phyloP scores from a whole-genome alignment of 257 asterid species.

The Solanum sejunctum region DNA sequence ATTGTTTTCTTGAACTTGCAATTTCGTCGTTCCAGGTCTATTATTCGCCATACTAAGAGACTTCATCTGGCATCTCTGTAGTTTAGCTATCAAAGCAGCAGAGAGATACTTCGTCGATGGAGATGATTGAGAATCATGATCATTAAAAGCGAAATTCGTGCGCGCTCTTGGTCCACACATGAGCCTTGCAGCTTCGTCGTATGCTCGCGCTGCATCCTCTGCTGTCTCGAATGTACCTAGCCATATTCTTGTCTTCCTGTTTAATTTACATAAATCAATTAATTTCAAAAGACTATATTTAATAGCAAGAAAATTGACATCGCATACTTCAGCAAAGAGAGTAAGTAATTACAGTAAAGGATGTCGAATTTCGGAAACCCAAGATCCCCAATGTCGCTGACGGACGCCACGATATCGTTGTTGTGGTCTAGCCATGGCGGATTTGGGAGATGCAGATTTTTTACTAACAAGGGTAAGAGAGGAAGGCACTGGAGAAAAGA shows the following conservation, averaged over 20 bases:
- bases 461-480: neutral
- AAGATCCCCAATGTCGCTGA: constrained; percentile 87
- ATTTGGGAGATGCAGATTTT: neutral
- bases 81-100: constrained; percentile 44
- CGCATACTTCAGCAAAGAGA: neutral
- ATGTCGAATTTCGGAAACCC: constrained; percentile 87
- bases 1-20: neutral
- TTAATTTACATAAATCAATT: neutral
- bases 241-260: constrained; percentile 73
- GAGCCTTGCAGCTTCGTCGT: constrained; percentile 71
- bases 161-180: constrained; percentile 67
- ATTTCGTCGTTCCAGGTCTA: neutral
- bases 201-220: constrained; percentile 72
- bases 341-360: constrained; percentile 40
- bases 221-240: constrained; percentile 79
- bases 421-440: constrained; percentile 39
- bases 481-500: neutral
- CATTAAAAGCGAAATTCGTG: constrained; percentile 42
- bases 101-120: constrained; percentile 32
- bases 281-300: too few species aligned
- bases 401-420: constrained; percentile 73
- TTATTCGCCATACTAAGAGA: constrained; percentile 36
- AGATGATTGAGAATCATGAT: constrained; percentile 14
- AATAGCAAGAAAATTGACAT: neutral
- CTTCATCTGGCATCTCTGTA: constrained; percentile 51